A percentile compares a stretch with the other conserved stretches of the same genome.
Evolutionary conservation across 1,284 basidiomycete species (phyloP).

Genomic region (Cutaneotrichosporon cutaneum): DNA sequence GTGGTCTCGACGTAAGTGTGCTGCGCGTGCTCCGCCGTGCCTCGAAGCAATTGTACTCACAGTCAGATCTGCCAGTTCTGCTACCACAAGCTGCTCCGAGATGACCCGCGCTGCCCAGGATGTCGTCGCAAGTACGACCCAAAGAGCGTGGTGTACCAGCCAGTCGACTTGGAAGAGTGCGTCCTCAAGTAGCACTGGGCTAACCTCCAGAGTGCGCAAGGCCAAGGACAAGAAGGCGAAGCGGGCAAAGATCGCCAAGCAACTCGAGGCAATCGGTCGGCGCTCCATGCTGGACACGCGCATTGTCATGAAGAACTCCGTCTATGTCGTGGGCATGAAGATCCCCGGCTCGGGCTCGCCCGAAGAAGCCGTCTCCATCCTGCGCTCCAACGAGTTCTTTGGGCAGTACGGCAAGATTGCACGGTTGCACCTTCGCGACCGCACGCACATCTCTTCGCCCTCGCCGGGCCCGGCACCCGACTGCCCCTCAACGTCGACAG

Average conservation of each 20-base stretch:
- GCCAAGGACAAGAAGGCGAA: constrained; percentile 95
- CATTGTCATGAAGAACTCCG: constrained; percentile 94
- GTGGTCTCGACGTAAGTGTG: constrained; percentile 84
- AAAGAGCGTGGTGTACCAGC: constrained; percentile 90
- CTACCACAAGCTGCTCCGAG: constrained; percentile 98
- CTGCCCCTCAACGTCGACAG: constrained; percentile 60
- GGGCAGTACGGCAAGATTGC: constrained; percentile 98
- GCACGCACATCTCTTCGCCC: constrained; percentile 61
- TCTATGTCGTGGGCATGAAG: constrained; percentile 88
- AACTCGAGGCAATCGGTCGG: constrained; percentile 82
- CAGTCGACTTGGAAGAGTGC: constrained; percentile 93
- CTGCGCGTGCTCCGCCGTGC: background rate
- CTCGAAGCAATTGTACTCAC: background rate
- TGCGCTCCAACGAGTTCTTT: constrained; percentile 95
- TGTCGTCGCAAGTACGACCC: constrained; percentile 93
- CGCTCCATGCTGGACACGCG: constrained; percentile 89
- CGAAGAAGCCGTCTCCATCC: constrained; percentile 94
- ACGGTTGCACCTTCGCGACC: constrained; percentile 91
- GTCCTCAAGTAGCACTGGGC: constrained; percentile 47
- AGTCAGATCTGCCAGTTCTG: constrained; percentile 96
- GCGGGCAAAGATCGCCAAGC: constrained; percentile 92
- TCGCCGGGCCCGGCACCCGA: constrained; percentile 52
- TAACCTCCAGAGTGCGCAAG: constrained; percentile 74
- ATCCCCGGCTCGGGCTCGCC: constrained; percentile 67
- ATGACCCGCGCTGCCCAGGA: constrained; percentile 93